Evolutionary conservation across 805 yeast genomes (phyloP).

Genomic region (Nakazawaea ishiwadae): DNA sequence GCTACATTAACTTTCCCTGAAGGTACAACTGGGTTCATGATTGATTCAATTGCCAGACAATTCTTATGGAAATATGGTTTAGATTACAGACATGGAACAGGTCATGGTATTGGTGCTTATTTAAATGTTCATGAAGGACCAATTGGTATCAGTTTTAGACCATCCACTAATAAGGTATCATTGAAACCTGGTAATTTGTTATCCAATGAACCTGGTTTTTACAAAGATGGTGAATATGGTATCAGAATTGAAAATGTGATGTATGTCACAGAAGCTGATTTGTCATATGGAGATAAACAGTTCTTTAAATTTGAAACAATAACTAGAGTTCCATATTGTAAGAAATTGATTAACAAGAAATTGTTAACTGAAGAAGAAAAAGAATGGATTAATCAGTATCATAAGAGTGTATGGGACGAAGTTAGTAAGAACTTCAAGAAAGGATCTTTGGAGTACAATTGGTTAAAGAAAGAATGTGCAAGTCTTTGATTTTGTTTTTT

Average conservation of each 20-base stretch:
- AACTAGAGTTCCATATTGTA: conserved; percentile 55
- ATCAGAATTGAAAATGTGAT: conserved; percentile 51
- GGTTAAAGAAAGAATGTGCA: conserved; percentile 43
- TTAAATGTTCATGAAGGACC: conserved; percentile 64
- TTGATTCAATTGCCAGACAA: conserved; percentile 57
- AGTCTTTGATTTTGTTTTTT: neutral
- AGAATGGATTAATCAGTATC: conserved; percentile 46
- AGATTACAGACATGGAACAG: conserved; percentile 62
- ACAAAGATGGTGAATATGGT: conserved; percentile 56
- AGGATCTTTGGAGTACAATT: conserved; percentile 33
- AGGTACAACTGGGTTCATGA: conserved; percentile 46
- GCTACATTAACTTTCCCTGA: conserved; percentile 49
- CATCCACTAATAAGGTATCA: conserved; percentile 37
- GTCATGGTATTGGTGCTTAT: conserved; percentile 61
- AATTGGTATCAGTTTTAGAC: conserved; percentile 54
- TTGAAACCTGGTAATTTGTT: conserved; percentile 51
- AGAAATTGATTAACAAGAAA: conserved; percentile 40
- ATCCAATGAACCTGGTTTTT: conserved; percentile 62
- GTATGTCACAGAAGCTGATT: conserved; percentile 38
- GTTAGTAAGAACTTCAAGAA: conserved; percentile 33
- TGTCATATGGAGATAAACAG: conserved; percentile 32
- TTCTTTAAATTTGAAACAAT: conserved; percentile 52
- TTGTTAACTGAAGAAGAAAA: conserved; percentile 43
- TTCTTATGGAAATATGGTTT: conserved; percentile 51
- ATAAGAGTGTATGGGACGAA: conserved; percentile 40